Conservation (phyloP, 1,139 yeast genomes). For the Suhomyces chickasaworum region DNA sequence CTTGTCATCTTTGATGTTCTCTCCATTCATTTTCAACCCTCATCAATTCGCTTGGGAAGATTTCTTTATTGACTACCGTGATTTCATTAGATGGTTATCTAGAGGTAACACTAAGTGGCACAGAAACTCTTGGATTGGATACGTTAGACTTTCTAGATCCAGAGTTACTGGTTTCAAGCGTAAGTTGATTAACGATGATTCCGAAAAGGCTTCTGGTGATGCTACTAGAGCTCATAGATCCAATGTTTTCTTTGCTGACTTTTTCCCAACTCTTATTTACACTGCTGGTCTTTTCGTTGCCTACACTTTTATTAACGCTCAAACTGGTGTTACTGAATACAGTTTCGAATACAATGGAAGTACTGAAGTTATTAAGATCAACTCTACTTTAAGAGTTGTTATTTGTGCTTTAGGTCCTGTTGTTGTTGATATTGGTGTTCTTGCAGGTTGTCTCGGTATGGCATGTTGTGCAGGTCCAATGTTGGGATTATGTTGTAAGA, state of each 20-base stretch:
- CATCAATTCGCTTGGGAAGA: slow-evolving; percentile 99
- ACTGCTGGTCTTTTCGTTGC: slow-evolving; percentile 93
- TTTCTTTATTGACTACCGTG: slow-evolving; percentile 98
- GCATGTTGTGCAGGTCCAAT: slow-evolving; percentile 98
- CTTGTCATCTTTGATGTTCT: slow-evolving; percentile 81
- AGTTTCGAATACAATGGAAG: slow-evolving; percentile 30
- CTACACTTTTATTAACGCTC: slow-evolving; percentile 91
- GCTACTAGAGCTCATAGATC: slow-evolving; percentile 91
- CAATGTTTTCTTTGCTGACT: slow-evolving; percentile 82
- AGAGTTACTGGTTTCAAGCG: slow-evolving; percentile 98
- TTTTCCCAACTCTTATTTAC: slow-evolving; percentile 78
- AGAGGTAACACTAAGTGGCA: slow-evolving; percentile 99
- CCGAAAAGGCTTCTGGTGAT: slow-evolving; percentile 95
- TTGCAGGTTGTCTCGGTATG: slow-evolving; percentile 70
- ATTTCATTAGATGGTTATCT: slow-evolving; percentile 96
- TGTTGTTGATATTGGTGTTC: slow-evolving; percentile 83
- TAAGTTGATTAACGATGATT: slow-evolving; percentile 80
- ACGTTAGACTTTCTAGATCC: slow-evolving; percentile 91
- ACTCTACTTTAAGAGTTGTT: slow-evolving; percentile 81
- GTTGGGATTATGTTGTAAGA: slow-evolving; percentile 93
- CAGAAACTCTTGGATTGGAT: slow-evolving; percentile 99
- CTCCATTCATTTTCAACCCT: slow-evolving; percentile 96
- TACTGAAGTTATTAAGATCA: slow-evolving; percentile 53
- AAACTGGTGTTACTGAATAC: slow-evolving; percentile 79
- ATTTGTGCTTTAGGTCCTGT: slow-evolving; percentile 93